These are phyloP conservation scores for Penstemon newberryi DNA, from an alignment of 257 asterid species.

Conservation along the genomic window DNA sequence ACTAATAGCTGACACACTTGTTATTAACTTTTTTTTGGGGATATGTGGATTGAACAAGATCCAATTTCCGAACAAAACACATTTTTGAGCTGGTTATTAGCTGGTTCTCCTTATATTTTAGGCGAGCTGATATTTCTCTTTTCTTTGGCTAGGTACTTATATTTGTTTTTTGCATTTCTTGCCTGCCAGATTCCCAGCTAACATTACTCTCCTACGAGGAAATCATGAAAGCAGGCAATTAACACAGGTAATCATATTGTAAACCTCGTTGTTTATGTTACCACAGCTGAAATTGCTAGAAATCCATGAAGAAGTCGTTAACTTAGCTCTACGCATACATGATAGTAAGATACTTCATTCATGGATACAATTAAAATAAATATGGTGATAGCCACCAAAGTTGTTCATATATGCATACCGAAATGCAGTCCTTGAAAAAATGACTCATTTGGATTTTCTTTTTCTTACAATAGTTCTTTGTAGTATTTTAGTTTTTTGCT, in stretches of 20 bases:
- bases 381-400: conserved; percentile 13
- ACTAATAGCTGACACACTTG: not conserved
- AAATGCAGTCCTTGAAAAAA: not conserved
- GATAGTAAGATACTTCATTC: conserved; percentile 8
- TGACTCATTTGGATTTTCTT: not conserved
- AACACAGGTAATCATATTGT: conserved; percentile 65
- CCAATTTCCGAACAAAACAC: conserved; percentile 13
- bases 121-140: conserved; percentile 19
- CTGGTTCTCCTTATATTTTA: conserved; percentile 12
- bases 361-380: not conserved
- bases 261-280: not conserved
- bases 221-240: conserved; percentile 98
- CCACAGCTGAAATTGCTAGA: not conserved
- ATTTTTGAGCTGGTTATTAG: conserved; percentile 2
- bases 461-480: not conserved
- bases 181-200: conserved; percentile 81
- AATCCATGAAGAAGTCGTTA: conserved; percentile 4
- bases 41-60: not conserved
- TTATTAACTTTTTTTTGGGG: not conserved
- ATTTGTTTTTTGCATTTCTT: conserved; percentile 28
- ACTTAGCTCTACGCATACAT: conserved; percentile 11
- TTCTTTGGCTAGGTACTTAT: conserved; percentile 23
- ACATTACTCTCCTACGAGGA: conserved; percentile 93
- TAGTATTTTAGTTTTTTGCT: not conserved
- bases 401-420: conserved; percentile 12